Percentiles rank a stretch among this genome's conserved stretches.
Conservation (phyloP, 768 basidiomycete species). For the Serendipita vermifera region DNA sequence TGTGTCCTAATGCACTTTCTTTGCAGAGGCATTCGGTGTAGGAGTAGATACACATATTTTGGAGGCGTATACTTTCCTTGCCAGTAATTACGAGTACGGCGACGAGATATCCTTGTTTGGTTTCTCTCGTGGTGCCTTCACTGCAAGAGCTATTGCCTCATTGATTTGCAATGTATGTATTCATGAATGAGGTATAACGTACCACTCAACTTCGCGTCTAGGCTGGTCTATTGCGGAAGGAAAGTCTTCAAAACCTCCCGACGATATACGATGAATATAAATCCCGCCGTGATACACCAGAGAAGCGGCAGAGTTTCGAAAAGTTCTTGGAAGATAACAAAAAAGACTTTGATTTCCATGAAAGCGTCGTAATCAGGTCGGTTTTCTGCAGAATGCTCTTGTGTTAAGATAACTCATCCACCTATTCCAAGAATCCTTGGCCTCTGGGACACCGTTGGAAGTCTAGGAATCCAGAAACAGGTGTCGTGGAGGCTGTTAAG, state of each 20-base stretch:
- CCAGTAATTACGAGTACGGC: slow-evolving; percentile 13
- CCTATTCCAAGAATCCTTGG: slow-evolving; percentile 7
- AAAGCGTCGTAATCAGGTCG: not conserved
- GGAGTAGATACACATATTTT: slow-evolving; percentile 9
- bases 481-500: not conserved
- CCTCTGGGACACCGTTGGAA: slow-evolving; percentile 21
- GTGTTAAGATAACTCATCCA: not conserved
- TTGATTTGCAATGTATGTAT: slow-evolving; percentile 12
- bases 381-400: not conserved
- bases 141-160: slow-evolving; percentile 13
- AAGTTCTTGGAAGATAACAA: not conserved
- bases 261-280: not conserved
- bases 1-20: no score
- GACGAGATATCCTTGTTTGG: slow-evolving; percentile 15
- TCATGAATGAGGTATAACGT: not conserved
- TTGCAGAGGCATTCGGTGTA: not conserved
- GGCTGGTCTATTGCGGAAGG: not conserved
- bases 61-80: slow-evolving; percentile 16
- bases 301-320: not conserved
- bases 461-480: not conserved
- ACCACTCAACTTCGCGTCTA: no score
- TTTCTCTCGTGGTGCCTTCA: slow-evolving; percentile 17
- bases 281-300: not conserved
- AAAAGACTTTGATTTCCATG: not conserved
- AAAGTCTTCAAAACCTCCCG: not conserved